These are phyloP conservation scores for Monascus purpureus DNA, from an alignment of 495 filamentous ascomycete species.

Conservation along the genomic window DNA sequence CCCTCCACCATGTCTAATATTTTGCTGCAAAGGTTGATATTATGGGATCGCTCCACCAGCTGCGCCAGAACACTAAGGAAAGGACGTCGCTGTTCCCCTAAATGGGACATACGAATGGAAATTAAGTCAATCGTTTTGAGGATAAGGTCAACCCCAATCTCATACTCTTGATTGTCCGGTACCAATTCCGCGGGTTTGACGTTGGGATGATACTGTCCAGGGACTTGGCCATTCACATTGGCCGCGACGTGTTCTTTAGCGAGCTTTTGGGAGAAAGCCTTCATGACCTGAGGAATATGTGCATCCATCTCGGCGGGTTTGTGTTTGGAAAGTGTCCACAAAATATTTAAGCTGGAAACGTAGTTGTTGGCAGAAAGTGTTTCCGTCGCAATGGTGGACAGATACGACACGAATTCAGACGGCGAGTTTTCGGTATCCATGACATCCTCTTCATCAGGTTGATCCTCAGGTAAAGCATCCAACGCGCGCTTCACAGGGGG, in stretches of 20 bases:
- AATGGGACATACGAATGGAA: slow-evolving; percentile 76
- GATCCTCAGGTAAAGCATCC: slow-evolving; percentile 78
- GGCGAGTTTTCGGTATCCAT: slow-evolving; percentile 63
- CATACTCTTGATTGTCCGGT: slow-evolving; percentile 61
- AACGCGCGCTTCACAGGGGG: slow-evolving; percentile 71
- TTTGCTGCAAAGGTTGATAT: slow-evolving; percentile 71
- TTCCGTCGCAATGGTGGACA: slow-evolving; percentile 73
- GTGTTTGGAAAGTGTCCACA: slow-evolving; percentile 79
- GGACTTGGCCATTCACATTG: slow-evolving; percentile 35
- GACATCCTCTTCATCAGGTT: slow-evolving; percentile 77
- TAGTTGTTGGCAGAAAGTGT: slow-evolving; percentile 61
- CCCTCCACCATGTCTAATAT: slow-evolving; percentile 86
- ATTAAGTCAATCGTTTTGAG: slow-evolving; percentile 89
- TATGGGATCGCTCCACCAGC: slow-evolving; percentile 85
- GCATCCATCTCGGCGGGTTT: slow-evolving; percentile 76
- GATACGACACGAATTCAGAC: slow-evolving; percentile 67
- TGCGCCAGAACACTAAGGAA: slow-evolving; percentile 91
- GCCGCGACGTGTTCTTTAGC: slow-evolving; percentile 85
- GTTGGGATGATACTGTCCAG: slow-evolving; percentile 20
- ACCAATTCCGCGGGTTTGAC: slow-evolving; percentile 38
- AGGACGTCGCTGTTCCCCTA: slow-evolving; percentile 83
- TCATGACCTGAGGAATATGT: slow-evolving; percentile 81
- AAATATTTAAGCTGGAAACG: slow-evolving; percentile 74
- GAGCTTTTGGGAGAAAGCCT: slow-evolving; percentile 81
- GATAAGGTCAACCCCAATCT: slow-evolving; percentile 76